phyloP scores from a whole-genome alignment of 2,329 filamentous ascomycete genomes.

The Macroventuria anomochaeta region DNA sequence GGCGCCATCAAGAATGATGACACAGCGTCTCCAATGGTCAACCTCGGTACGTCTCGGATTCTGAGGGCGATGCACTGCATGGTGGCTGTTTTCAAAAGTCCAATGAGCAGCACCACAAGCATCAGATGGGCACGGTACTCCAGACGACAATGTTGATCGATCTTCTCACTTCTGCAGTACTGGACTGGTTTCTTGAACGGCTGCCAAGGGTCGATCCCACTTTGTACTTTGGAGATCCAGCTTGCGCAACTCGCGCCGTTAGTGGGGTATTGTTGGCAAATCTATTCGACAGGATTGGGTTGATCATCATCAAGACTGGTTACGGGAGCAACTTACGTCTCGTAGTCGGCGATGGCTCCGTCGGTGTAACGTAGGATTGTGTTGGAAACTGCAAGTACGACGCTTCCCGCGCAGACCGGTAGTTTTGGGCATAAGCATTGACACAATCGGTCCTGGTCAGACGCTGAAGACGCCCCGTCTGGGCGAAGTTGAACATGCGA shows the following conservation, averaged over 20 bases:
- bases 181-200: not conserved
- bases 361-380: not conserved
- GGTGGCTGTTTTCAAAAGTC: not conserved
- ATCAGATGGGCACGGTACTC: not conserved
- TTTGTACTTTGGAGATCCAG: not conserved
- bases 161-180: conserved; percentile 6
- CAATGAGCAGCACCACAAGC: conserved; percentile 23
- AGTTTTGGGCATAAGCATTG: not conserved
- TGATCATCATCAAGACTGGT: not conserved
- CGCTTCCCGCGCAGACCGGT: not conserved
- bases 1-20: conserved; percentile 26
- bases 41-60: not conserved
- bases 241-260: not conserved
- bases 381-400: conserved; percentile 3
- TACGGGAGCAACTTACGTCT: not conserved
- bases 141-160: conserved; percentile 1
- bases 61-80: conserved; percentile 5
- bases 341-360: not conserved
- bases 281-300: not conserved
- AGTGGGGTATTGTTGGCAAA: not conserved
- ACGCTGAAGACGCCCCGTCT: not conserved
- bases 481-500: not conserved
- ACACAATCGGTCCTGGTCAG: not conserved
- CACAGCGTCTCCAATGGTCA: conserved; percentile 35
- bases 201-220: not conserved